Percentiles rank a stretch among this genome's conserved stretches.
Evolutionary conservation across 495 filamentous ascomycete genomes (phyloP).

Genomic region (Annulohypoxylon maeteangense): DNA sequence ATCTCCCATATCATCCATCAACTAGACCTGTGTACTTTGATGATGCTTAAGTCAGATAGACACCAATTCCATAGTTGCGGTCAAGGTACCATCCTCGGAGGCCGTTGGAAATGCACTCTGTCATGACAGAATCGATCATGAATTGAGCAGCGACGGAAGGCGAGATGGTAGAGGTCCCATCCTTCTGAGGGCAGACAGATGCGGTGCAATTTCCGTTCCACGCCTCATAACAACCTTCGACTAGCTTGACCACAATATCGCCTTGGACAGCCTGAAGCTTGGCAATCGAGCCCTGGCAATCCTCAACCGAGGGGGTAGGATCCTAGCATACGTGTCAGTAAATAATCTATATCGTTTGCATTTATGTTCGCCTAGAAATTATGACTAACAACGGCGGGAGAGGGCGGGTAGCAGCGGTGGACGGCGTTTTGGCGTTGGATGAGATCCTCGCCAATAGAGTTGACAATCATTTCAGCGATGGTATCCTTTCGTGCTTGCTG

Average conservation of each 20-base stretch:
- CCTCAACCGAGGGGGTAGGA: conserved; percentile 41
- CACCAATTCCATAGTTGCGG: conserved; percentile 37
- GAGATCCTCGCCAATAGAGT: conserved; percentile 4
- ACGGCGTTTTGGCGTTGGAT: conserved; percentile 28
- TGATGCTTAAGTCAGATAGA: conserved; percentile 40
- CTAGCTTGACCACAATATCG: conserved; percentile 42
- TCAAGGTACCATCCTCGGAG: conserved; percentile 47
- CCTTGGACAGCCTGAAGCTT: conserved; percentile 32
- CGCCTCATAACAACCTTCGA: conserved; percentile 43
- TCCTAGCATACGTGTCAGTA: conserved; percentile 26
- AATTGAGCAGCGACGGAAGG: conserved; percentile 41
- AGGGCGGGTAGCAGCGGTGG: conserved; percentile 42
- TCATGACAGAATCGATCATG: conserved; percentile 38
- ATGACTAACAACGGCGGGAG: conserved; percentile 36
- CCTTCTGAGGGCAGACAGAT: conserved; percentile 42
- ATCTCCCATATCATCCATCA: neutral
- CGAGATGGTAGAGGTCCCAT: conserved; percentile 39
- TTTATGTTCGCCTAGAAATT: neutral
- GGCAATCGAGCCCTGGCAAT: conserved; percentile 40
- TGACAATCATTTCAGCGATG: neutral
- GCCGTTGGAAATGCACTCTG: conserved; percentile 46
- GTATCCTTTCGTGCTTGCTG: conserved; percentile 3
- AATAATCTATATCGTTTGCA: neutral
- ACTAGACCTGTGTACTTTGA: neutral
- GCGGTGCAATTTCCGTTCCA: conserved; percentile 45